Percentiles rank a stretch among this genome's conserved stretches.
These are phyloP conservation scores for Antrodiella citrinella DNA, from an alignment of 768 basidiomycete genomes.

Conservation along the genomic window DNA sequence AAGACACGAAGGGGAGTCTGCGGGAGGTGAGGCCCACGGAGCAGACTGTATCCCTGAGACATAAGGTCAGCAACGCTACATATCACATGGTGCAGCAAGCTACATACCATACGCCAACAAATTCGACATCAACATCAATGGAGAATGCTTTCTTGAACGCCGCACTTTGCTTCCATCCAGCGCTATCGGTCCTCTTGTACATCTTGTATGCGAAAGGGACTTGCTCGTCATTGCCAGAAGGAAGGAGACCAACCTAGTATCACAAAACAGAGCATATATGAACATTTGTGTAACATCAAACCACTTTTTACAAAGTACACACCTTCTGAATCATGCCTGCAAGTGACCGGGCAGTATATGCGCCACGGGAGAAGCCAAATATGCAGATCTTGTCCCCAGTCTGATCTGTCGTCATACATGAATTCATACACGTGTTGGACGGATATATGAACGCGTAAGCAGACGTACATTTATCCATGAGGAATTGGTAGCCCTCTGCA, in stretches of 20 bases:
- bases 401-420: constrained; percentile 24
- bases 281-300: background rate
- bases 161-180: constrained; percentile 32
- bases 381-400: constrained; percentile 49
- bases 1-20: constrained; percentile 56
- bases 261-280: constrained; percentile 7
- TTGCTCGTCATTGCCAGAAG: constrained; percentile 30
- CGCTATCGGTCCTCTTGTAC: constrained; percentile 34
- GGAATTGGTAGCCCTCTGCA: constrained; percentile 47
- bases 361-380: constrained; percentile 61
- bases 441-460: background rate
- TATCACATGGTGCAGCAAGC: background rate
- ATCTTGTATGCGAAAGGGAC: constrained; percentile 54
- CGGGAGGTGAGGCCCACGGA: constrained; percentile 63
- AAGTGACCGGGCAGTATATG: constrained; percentile 42
- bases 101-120: constrained; percentile 63
- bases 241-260: constrained; percentile 16
- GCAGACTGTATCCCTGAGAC: constrained; percentile 58
- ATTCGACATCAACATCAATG: constrained; percentile 62
- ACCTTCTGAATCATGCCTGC: constrained; percentile 54
- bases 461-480: constrained; percentile 49
- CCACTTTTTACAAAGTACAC: no score
- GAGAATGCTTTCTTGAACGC: constrained; percentile 72
- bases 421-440: background rate
- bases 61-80: constrained; percentile 4